A percentile compares a stretch with the other conserved stretches of the same genome.
These are phyloP conservation scores for Agrocybe praecox DNA, from an alignment of 768 basidiomycete genomes.

Conservation along the genomic window DNA sequence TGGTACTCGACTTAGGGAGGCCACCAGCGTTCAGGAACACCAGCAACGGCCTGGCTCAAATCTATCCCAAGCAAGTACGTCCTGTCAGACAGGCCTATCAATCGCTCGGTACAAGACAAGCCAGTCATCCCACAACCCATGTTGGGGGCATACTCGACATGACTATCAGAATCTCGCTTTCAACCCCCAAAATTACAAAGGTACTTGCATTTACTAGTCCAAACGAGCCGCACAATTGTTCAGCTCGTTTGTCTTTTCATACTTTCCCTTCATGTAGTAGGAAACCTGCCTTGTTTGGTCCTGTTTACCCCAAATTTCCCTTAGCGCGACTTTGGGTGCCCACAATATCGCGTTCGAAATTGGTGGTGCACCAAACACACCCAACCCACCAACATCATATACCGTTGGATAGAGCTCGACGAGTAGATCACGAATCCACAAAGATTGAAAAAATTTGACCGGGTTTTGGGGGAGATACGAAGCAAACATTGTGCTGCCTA, in stretches of 20 bases:
- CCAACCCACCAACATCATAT: background rate
- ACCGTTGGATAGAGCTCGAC: background rate
- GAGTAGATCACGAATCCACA: background rate
- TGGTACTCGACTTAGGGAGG: constrained; percentile 27
- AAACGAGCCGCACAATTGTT: constrained; percentile 1
- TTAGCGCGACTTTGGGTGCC: constrained; percentile 14
- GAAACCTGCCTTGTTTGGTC: constrained; percentile 26
- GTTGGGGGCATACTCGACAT: constrained; percentile 22
- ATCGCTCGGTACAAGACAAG: constrained; percentile 35
- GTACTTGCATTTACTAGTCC: constrained; percentile 13
- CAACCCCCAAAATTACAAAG: constrained; percentile 9
- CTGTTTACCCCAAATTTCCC: constrained; percentile 19
- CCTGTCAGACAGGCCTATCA: constrained; percentile 34
- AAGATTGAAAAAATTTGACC: background rate
- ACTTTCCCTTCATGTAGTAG: constrained; percentile 30
- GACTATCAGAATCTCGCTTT: constrained; percentile 3
- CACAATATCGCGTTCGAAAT: constrained; percentile 19
- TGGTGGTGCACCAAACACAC: background rate
- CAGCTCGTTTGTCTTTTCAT: constrained; percentile 14
- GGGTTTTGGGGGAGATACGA: background rate
- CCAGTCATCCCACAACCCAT: constrained; percentile 29
- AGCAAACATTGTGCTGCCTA: background rate
- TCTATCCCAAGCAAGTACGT: constrained; percentile 34
- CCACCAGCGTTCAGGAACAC: background rate
- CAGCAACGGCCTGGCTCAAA: constrained; percentile 22